Evolutionary conservation across 345 rosid genomes (phyloP).

Genomic region (Heritiera fomes): DNA sequence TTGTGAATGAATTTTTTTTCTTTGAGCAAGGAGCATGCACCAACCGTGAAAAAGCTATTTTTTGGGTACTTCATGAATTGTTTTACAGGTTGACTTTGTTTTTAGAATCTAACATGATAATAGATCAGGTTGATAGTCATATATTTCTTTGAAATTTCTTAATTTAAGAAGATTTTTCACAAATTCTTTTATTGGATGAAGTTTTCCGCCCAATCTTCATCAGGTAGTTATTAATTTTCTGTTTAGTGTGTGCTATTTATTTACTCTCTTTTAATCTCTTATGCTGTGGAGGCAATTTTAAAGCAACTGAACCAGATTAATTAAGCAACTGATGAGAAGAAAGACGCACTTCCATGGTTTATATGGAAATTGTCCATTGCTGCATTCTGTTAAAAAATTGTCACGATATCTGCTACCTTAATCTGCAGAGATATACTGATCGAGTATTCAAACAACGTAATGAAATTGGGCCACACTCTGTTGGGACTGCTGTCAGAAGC

Average conservation of each 20-base stretch:
- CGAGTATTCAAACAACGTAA: background rate
- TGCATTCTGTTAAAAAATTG: background rate
- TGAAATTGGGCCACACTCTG: background rate
- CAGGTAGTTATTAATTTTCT: too few relatives aligned
- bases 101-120: background rate
- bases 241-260: too few relatives aligned
- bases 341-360: background rate
- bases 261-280: too few relatives aligned
- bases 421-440: conserved; percentile 8
- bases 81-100: background rate
- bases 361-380: background rate
- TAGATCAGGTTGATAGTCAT: background rate
- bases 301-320: too few relatives aligned
- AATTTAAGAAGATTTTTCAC: background rate
- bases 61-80: too few relatives aligned
- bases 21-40: too few relatives aligned
- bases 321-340: background rate
- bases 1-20: too few relatives aligned
- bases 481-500: conserved; percentile 37
- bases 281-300: too few relatives aligned
- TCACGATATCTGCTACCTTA: background rate
- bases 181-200: too few relatives aligned
- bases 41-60: too few relatives aligned
- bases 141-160: background rate
- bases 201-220: background rate